phyloP scores from a whole-genome alignment of 805 yeast species.

The Metschnikowia hibisci region DNA sequence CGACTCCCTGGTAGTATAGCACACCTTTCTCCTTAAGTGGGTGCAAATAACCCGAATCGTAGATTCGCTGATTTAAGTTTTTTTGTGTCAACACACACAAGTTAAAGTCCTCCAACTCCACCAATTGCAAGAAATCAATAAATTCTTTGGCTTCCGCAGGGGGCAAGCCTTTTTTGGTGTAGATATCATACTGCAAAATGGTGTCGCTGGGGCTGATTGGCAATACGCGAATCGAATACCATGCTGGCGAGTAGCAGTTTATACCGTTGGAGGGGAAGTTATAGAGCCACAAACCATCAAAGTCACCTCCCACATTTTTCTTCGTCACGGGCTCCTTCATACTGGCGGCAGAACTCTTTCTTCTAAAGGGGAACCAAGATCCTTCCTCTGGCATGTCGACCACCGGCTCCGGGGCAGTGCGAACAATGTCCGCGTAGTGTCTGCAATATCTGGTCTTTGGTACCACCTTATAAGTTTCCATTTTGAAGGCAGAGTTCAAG shows the following conservation, averaged over 20 bases:
- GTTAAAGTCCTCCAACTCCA: conserved; percentile 57
- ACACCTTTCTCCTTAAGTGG: conserved; percentile 60
- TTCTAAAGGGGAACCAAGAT: conserved; percentile 53
- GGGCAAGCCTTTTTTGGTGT: conserved; percentile 54
- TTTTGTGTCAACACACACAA: conserved; percentile 57
- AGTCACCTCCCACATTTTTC: conserved; percentile 56
- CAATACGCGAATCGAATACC: conserved; percentile 59
- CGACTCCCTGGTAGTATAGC: conserved; percentile 51
- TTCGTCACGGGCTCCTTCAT: conserved; percentile 24
- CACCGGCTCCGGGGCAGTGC: conserved; percentile 23
- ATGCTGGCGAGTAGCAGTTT: conserved; percentile 64
- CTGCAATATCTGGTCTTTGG: conserved; percentile 58
- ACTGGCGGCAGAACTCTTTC: conserved; percentile 18
- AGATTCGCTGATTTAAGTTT: conserved; percentile 58
- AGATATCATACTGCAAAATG: conserved; percentile 56
- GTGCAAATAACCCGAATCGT: conserved; percentile 55
- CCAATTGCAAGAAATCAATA: conserved; percentile 59
- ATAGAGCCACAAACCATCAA: conserved; percentile 62
- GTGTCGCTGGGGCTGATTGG: conserved; percentile 54
- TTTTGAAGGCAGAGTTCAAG: conserved; percentile 50
- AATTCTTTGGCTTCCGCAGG: conserved; percentile 54
- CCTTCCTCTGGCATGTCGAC: conserved; percentile 23
- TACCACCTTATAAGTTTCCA: conserved; percentile 63
- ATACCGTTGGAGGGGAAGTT: conserved; percentile 58
- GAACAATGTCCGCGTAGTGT: conserved; percentile 54